Conservation (phyloP, 345 rosid genomes). For the Acer campestre region DNA sequence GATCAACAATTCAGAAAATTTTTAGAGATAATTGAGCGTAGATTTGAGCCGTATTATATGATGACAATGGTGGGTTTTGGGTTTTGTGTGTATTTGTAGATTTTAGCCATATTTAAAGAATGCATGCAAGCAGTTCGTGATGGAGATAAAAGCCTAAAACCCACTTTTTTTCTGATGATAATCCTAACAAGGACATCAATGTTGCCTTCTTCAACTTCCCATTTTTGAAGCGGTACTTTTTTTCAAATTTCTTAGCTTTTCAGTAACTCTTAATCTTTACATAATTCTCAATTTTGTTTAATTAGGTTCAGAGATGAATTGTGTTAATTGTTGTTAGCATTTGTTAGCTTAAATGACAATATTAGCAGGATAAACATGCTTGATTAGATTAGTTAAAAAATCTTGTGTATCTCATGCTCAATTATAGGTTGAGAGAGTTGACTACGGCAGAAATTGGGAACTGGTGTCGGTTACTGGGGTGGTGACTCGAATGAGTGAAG, state of each 20-base stretch:
- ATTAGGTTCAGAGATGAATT: too few species aligned
- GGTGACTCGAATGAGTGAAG: too few species aligned
- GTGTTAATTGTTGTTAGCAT: not conserved
- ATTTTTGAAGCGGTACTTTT: conserved; percentile 59
- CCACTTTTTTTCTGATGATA: conserved; percentile 66
- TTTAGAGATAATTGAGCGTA: too few species aligned
- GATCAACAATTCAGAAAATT: too few species aligned
- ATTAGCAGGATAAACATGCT: not conserved
- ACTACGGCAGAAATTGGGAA: conserved; percentile 80
- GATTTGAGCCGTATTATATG: too few species aligned
- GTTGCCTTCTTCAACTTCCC: conserved; percentile 89
- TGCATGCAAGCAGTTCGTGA: conserved; percentile 87
- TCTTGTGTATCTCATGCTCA: not conserved
- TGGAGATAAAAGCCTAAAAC: conserved; percentile 59
- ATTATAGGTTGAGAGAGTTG: conserved; percentile 72
- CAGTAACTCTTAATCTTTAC: too few species aligned
- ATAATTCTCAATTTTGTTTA: not conserved
- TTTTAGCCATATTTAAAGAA: conserved; percentile 84
- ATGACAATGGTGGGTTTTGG: not conserved
- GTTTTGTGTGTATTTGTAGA: conserved; percentile 23
- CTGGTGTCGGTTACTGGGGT: too few species aligned
- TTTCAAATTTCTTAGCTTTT: too few species aligned
- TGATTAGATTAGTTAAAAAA: not conserved
- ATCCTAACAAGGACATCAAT: conserved; percentile 80
- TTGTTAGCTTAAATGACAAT: not conserved